These are phyloP conservation scores for Huntiella moniliformis DNA, from an alignment of 2,329 filamentous ascomycete genomes.

Conservation along the genomic window DNA sequence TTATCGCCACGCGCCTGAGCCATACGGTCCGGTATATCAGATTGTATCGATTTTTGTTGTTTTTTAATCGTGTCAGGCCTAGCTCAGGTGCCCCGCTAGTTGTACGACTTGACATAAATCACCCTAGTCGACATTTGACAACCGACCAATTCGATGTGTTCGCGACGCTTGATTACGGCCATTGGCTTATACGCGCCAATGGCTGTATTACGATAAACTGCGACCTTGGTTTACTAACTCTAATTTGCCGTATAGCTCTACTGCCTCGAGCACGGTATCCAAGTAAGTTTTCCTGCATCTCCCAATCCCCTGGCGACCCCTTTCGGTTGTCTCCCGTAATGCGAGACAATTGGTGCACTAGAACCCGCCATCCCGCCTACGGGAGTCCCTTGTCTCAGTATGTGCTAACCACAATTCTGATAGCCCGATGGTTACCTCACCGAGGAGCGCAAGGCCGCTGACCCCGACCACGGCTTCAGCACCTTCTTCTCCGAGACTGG, in stretches of 20 bases:
- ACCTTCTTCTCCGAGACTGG: constrained; percentile 99
- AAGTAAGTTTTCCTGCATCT: constrained; percentile 43
- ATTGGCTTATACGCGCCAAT: too few species aligned
- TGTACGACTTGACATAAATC: too few species aligned
- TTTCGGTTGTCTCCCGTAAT: not conserved
- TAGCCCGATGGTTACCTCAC: constrained; percentile 97
- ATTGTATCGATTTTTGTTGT: too few species aligned
- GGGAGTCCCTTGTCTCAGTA: not conserved
- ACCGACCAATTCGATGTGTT: too few species aligned
- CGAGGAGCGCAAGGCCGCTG: constrained; percentile 85
- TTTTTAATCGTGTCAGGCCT: not conserved
- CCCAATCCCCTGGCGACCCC: not conserved
- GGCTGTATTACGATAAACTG: too few species aligned
- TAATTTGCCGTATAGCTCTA: constrained; percentile 50
- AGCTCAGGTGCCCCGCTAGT: too few species aligned
- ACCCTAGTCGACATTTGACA: too few species aligned
- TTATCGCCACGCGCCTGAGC: too few species aligned
- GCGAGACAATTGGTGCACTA: not conserved
- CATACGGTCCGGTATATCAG: too few species aligned
- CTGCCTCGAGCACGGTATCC: constrained; percentile 98
- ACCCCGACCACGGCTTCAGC: constrained; percentile 95
- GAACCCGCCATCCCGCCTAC: too few species aligned
- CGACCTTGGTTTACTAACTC: not conserved
- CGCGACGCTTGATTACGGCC: too few species aligned
- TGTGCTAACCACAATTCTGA: constrained; percentile 2